Base-by-base conservation (phyloP, 768 basidiomycete genomes). In the Galerina marginata region DNA sequence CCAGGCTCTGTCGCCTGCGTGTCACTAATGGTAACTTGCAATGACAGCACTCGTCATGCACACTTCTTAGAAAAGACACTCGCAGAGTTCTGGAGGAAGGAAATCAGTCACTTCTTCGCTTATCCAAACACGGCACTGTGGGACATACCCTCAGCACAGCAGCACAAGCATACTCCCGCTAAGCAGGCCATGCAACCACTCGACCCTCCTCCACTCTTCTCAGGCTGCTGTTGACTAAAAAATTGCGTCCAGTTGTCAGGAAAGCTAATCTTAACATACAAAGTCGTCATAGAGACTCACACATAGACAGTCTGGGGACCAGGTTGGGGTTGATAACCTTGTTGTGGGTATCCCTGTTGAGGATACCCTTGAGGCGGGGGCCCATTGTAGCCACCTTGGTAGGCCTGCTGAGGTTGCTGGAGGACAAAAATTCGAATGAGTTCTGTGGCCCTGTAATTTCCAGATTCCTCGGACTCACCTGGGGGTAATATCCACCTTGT, bases 271-370 rank as follows among this genome's bases (percentile, higher is more conserved):
- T 40, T 44, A 14, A 20, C 26, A 26, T n/a, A 0, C 25, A 3
- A 33, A 26, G 9, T 39, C 16, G 11, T 39, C 53, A 60, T 60
- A 26, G 40, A 37, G 56, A 81, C 90, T 65, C 69, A 92, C 91
- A 92, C 89, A 69, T 91, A 90, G 54, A 93, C 87, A 0, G 89
- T 87, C 71, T 93, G 91, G 15, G 92, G 92, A n/a, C 62, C 70
- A 12, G 78, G 79, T 54, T 82, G 77, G 9, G 78, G 74, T 46
- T 78, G 80, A 64, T 80, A 77, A 12, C 76, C 77, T 59, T 74
- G 80, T 66, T 80, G 80, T 38, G 81, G 77, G 52, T 80, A 77
- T 6, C 76, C 76, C 62, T 74, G 75, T 43, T 75, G 75, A 23
- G 75, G 74, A 29, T 70, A 69, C 6, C 74, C 75, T 51, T 76